phyloP scores from a whole-genome alignment of 306 rosid species.

The Phaseolus lunatus region DNA sequence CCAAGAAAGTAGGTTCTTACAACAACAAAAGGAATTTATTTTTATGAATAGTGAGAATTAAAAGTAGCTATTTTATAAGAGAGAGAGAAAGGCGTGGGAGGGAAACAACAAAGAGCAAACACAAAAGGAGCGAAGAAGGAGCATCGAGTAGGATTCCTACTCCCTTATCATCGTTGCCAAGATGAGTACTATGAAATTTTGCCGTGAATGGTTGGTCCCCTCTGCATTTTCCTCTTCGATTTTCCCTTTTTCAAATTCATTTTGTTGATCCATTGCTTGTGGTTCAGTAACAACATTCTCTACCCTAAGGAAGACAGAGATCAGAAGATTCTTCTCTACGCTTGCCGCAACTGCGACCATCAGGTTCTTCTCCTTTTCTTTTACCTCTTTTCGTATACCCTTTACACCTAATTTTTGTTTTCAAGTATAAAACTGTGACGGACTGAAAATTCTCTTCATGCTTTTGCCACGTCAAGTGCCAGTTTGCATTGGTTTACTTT shows the following conservation, averaged over 20 bases:
- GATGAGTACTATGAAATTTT: slow-evolving; percentile 98
- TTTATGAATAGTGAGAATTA: too few species aligned
- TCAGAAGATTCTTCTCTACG: slow-evolving; percentile 77
- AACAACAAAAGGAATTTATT: too few species aligned
- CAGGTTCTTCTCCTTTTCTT: slow-evolving; percentile 56
- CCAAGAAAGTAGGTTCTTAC: too few species aligned
- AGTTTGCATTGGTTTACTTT: neutral
- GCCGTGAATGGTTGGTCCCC: slow-evolving; percentile 86
- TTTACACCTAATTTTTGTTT: neutral
- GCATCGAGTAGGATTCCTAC: neutral
- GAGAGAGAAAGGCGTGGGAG: neutral
- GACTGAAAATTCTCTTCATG: neutral
- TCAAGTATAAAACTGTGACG: neutral
- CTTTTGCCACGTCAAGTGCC: neutral
- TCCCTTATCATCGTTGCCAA: slow-evolving; percentile 42
- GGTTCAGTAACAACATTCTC: slow-evolving; percentile 86
- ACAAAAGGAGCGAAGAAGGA: neutral
- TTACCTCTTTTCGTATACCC: neutral
- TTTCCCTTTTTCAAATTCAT: neutral
- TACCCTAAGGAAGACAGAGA: slow-evolving; percentile 96
- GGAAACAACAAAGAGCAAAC: neutral
- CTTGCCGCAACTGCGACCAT: slow-evolving; percentile 97
- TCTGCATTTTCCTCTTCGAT: slow-evolving; percentile 8
- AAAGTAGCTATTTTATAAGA: too few species aligned
- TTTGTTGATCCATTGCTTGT: neutral